Percentiles rank a stretch among this genome's conserved stretches.
phyloP scores from a whole-genome alignment of 177 flowering plant species.

The Telopea speciosissima region DNA sequence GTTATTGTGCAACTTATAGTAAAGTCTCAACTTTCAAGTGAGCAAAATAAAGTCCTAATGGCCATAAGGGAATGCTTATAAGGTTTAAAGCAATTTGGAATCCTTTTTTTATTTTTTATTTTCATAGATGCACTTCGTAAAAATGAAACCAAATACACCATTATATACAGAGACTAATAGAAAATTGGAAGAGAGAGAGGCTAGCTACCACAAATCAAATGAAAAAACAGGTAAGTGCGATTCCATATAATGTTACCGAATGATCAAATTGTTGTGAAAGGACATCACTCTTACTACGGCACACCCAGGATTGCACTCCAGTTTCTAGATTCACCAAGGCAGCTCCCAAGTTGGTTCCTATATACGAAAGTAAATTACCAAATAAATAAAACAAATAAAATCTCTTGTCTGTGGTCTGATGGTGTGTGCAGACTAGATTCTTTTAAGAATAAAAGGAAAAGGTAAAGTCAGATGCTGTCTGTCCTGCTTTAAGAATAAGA shows the following conservation, averaged over 20 bases:
- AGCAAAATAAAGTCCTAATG: too few species aligned
- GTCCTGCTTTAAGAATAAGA: background rate
- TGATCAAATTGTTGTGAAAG: conserved; percentile 63
- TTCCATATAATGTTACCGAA: conserved; percentile 40
- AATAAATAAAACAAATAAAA: conserved; percentile 2
- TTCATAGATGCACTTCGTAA: background rate
- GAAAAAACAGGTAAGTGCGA: background rate
- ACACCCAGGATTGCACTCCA: conserved; percentile 45
- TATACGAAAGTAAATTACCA: conserved; percentile 5
- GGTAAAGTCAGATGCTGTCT: too few species aligned
- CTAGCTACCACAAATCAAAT: background rate
- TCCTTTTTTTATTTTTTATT: too few species aligned
- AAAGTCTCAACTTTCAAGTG: too few species aligned
- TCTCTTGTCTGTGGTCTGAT: too few species aligned
- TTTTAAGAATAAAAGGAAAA: too few species aligned
- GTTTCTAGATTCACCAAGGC: conserved; percentile 62
- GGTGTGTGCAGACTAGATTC: too few species aligned
- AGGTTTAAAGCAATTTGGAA: too few species aligned
- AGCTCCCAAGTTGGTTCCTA: conserved; percentile 81
- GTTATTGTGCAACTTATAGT: too few species aligned
- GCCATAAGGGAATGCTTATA: too few species aligned
- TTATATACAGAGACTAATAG: background rate
- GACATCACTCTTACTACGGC: conserved; percentile 71
- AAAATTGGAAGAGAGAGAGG: background rate
- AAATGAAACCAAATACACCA: background rate